Base-by-base conservation (phyloP, 108 stramenopile species). In the Nitzschia sp. region DNA sequence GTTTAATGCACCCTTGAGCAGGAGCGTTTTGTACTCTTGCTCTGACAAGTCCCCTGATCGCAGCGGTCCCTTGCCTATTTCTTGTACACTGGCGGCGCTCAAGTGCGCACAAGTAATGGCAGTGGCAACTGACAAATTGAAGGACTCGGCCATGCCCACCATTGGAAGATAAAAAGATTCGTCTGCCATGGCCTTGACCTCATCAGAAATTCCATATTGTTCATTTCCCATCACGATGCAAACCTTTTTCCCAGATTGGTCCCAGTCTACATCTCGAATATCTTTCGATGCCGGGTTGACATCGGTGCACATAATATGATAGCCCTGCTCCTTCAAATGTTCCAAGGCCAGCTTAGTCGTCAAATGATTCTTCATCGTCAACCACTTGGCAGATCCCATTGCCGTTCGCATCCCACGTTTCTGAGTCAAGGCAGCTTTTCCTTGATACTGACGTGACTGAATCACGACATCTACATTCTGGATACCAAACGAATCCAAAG, bases 221-320 rank as follows among this genome's bases (percentile, higher is more conserved):
- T 97, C 96, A 69, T 93, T 95, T n/a, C 96, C 96, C 89, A 97
- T 92, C 58, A 93, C 91, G 55, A 97, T 85, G 51, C 91, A 92
- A 38, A 96, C 72, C 2, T 80, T 81, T 54, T 83, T 78, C 11
- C 70, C 72, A 26, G 60, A 53, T 18, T 67, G 27, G 42, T 65
- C 58, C 91, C 90, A 92, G 29, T 82, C 88, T 35, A 91, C 64
- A 42, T 91, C 83, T 38, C 90, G 76, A 11, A 96, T 80, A 59
- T 88, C 87, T 49, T 68, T 78, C 0, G 88, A 71, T 33, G 72
- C 66, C 17, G 90, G 89, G 74, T 86, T 84, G 51, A 96, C 62
- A 66, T 93, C 89, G 21, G 85, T 77, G 3, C 84, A 85, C 51
- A 77, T 80, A 46, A 95, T 83, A 46, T 75, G 63, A 49, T 82